Conservation (phyloP, 2,329 filamentous ascomycete species). For the Neonectria sp. region DNA sequence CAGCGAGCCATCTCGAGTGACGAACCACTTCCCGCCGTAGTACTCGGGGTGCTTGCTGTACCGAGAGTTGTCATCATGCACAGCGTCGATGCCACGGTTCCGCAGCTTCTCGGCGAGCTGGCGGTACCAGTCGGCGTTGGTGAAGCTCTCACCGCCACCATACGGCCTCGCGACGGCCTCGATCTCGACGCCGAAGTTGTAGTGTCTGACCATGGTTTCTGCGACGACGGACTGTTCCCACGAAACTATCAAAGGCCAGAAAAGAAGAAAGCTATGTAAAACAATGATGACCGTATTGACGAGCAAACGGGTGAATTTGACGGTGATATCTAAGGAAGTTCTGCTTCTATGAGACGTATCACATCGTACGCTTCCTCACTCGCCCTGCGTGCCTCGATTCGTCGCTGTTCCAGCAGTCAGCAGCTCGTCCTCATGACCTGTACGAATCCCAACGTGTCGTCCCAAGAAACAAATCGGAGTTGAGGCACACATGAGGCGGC, state of each 20-base stretch:
- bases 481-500: slow-evolving; percentile 11
- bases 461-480: slow-evolving; percentile 14
- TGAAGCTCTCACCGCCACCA: slow-evolving; percentile 54
- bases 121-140: slow-evolving; percentile 58
- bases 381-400: slow-evolving; percentile 13
- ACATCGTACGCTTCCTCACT: not conserved
- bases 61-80: slow-evolving; percentile 55
- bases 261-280: not conserved
- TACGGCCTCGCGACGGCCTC: slow-evolving; percentile 57
- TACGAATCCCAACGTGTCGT: slow-evolving; percentile 14
- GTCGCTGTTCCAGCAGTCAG: slow-evolving; percentile 13
- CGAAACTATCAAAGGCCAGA: not conserved
- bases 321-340: slow-evolving; percentile 10
- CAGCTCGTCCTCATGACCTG: slow-evolving; percentile 17
- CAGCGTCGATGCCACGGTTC: slow-evolving; percentile 56
- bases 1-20: slow-evolving; percentile 58
- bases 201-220: slow-evolving; percentile 51
- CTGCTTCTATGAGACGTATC: slow-evolving; percentile 14
- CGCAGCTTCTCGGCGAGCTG: slow-evolving; percentile 57
- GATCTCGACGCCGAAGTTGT: slow-evolving; percentile 60
- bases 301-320: not conserved
- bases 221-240: not conserved
- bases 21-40: slow-evolving; percentile 60
- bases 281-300: not conserved
- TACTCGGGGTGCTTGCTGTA: slow-evolving; percentile 60